Percentiles rank a stretch among this genome's conserved stretches.
phyloP scores from a whole-genome alignment of 352 stramenopile species.

The Phytophthora meadii region DNA sequence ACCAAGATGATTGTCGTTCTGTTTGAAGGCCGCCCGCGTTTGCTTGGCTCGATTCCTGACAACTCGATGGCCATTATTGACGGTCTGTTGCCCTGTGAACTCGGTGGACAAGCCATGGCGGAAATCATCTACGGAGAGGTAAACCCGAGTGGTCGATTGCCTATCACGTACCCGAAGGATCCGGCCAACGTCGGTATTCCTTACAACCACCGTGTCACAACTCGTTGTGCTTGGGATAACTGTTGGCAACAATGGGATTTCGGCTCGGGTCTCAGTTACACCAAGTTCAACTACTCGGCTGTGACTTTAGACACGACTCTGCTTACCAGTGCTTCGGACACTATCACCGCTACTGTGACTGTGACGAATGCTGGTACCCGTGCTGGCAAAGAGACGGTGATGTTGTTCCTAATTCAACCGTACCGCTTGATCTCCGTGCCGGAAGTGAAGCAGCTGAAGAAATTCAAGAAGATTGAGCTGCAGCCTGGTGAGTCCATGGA shows the following conservation, averaged over 20 bases:
- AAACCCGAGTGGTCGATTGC: slow-evolving; percentile 80
- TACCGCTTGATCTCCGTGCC: slow-evolving; percentile 61
- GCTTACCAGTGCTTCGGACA: slow-evolving; percentile 32
- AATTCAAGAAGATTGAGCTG: slow-evolving; percentile 78
- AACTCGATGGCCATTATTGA: slow-evolving; percentile 77
- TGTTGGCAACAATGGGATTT: slow-evolving; percentile 75
- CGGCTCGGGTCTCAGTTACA: slow-evolving; percentile 72
- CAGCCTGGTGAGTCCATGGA: slow-evolving; percentile 38
- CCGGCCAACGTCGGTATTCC: slow-evolving; percentile 59
- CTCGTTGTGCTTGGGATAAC: slow-evolving; percentile 47
- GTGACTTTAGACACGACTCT: slow-evolving; percentile 47
- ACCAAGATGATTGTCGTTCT: slow-evolving; percentile 85
- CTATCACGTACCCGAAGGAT: slow-evolving; percentile 84
- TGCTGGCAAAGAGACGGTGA: slow-evolving; percentile 73
- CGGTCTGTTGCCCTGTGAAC: slow-evolving; percentile 71
- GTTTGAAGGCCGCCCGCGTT: slow-evolving; percentile 74
- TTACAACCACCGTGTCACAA: slow-evolving; percentile 73
- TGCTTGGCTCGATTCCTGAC: slow-evolving; percentile 59
- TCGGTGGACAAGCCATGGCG: slow-evolving; percentile 80
- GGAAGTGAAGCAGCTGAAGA: slow-evolving; percentile 80
- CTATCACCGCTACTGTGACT: slow-evolving; percentile 43
- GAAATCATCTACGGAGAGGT: slow-evolving; percentile 80
- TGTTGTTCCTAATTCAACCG: slow-evolving; percentile 80
- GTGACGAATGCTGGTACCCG: slow-evolving; percentile 69
- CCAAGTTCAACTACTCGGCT: slow-evolving; percentile 57